Base-by-base conservation (phyloP, 768 basidiomycete genomes). In the Pholiota molesta region DNA sequence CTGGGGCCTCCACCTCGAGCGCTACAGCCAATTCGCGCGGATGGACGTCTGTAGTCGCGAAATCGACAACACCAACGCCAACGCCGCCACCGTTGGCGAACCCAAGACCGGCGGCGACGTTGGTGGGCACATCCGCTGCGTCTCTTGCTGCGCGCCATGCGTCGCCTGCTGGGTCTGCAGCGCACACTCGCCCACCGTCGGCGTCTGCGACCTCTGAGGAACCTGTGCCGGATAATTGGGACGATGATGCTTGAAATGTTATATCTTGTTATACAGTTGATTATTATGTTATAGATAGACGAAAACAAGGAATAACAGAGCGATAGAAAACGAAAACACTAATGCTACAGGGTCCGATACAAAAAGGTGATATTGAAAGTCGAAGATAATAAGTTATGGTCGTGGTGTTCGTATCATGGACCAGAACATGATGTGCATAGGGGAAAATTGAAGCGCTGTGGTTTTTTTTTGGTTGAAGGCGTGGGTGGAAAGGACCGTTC, bases 11-110 rank as follows among this genome's bases (percentile, higher is more conserved):
- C 14, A 37, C 59, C 3, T 35, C 57, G 28, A 49, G 57, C 16
- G 40, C 62, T 19, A 60, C 61, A 26, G 31, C 66, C 21, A 33
- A 62, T 35, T 59, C 56, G 45, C 69, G 70, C n/a, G 71, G 67
- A 35, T 74, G 73, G 73, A 69, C 69, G 11, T 61, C 72, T 3
- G 66, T 72, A 10, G 64, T 60, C 14, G 61, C 66, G 11, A 60
- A 56, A 13, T 61, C 66, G 17, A 60, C 64, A 35, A 42, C 19
- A 19, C 47, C 47, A 5, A 21, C 23, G 8, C 19, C 47, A 14
- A 8, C 47, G 23, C 13, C 47, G 19, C 8, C 47, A 5, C 9
- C 47, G 21, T 49, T 49, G 47, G 47, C 47, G 23, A 49, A n/a
- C n/a, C 47, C 47, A 4, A 4, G 47, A 11, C 47, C 47, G 10